Conservation (phyloP, 495 filamentous ascomycete genomes). For the Xylaria acuta region DNA sequence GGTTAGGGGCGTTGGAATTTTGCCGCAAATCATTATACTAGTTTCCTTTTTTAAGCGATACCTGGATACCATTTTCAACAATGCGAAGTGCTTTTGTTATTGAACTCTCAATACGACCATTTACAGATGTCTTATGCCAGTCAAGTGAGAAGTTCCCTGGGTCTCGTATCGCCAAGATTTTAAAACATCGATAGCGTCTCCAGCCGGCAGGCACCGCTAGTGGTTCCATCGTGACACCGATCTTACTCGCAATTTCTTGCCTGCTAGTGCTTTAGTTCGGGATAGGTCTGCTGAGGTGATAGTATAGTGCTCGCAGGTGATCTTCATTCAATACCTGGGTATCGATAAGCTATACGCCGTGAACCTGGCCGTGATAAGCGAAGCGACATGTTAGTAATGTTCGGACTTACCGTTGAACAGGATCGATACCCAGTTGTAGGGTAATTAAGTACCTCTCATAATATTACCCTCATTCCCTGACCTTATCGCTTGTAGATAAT, state of each 20-base stretch:
- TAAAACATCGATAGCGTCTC: constrained; percentile 1
- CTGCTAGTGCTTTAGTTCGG: constrained; percentile 5
- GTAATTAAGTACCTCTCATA: background rate
- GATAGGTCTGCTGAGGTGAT: constrained; percentile 4
- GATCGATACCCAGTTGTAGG: background rate
- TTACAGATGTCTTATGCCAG: background rate
- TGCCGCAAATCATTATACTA: constrained; percentile 20
- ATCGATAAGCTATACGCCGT: constrained; percentile 12
- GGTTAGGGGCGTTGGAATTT: constrained; percentile 25
- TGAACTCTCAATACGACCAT: background rate
- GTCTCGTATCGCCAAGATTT: background rate
- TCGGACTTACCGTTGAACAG: background rate
- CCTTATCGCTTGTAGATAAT: background rate
- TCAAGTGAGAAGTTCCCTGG: background rate
- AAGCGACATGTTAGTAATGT: background rate
- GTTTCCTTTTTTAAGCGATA: constrained; percentile 12
- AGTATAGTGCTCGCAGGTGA: background rate
- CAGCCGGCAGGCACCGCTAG: background rate
- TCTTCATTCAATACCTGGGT: constrained; percentile 6
- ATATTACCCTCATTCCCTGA: background rate
- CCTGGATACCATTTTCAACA: constrained; percentile 4
- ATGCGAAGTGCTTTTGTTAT: constrained; percentile 12
- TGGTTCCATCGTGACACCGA: background rate
- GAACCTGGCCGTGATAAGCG: background rate
- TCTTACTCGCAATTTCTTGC: background rate